Percentiles rank a stretch among this genome's conserved stretches.
These are phyloP conservation scores for Psilocybe azurescens DNA, from an alignment of 768 basidiomycete genomes.

Conservation along the genomic window DNA sequence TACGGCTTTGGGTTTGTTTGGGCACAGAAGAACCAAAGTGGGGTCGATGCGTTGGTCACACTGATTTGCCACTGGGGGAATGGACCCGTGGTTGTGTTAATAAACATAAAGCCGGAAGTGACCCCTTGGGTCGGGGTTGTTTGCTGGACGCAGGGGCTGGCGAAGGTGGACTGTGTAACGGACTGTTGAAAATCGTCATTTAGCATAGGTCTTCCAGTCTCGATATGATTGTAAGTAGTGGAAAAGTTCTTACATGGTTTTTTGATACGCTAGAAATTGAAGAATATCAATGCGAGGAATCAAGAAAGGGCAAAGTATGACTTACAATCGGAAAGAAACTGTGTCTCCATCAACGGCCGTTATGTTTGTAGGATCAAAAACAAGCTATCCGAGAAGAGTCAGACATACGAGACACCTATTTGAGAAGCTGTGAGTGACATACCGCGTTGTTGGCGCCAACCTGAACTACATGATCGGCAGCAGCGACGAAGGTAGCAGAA, in stretches of 20 bases:
- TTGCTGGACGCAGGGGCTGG: constrained; percentile 50
- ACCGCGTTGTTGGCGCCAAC: constrained; percentile 48
- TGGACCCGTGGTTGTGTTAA: constrained; percentile 33
- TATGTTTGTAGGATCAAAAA: constrained; percentile 43
- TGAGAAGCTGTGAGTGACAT: constrained; percentile 11
- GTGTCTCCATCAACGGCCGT: constrained; percentile 51
- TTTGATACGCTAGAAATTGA: constrained; percentile 37
- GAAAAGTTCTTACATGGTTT: constrained; percentile 43
- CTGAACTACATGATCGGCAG: constrained; percentile 38
- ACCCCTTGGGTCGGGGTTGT: constrained; percentile 37
- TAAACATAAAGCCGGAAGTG: constrained; percentile 58
- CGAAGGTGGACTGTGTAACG: constrained; percentile 66
- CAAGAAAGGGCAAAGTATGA: constrained; percentile 9
- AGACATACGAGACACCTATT: neutral
- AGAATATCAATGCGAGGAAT: neutral
- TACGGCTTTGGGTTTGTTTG: constrained; percentile 41
- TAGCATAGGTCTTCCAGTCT: neutral
- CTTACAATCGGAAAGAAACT: constrained; percentile 59
- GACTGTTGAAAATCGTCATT: constrained; percentile 38
- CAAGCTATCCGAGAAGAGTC: constrained; percentile 29
- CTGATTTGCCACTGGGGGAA: constrained; percentile 52
- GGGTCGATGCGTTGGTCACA: constrained; percentile 46
- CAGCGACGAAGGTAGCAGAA: constrained; percentile 43
- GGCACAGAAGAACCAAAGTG: constrained; percentile 68
- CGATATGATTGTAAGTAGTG: neutral